Conservation (phyloP, 208 protist species). For the Acanthamoeba polyphaga region DNA sequence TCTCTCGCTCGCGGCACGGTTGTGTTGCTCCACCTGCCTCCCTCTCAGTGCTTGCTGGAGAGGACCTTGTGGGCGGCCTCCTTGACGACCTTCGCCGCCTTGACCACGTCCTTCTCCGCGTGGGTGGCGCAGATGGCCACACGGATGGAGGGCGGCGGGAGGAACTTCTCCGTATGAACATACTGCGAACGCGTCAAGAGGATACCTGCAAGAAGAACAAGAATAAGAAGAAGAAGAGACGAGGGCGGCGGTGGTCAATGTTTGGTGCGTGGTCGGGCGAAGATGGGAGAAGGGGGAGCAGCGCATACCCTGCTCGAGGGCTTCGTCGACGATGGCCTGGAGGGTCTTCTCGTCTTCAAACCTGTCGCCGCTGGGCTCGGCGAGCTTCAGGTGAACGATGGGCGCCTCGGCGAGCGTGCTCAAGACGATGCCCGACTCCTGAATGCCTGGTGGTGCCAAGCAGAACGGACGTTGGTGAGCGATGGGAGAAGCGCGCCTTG, state of each 20-base stretch:
- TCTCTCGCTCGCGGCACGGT: not conserved
- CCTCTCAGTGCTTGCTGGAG: not conserved
- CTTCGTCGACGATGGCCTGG: conserved; percentile 77
- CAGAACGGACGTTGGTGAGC: too few species aligned
- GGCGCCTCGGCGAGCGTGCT: not conserved
- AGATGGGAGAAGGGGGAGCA: not conserved
- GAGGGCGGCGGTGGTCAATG: not conserved
- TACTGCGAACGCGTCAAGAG: conserved; percentile 83
- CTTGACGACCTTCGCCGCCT: conserved; percentile 71
- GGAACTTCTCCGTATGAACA: conserved; percentile 71
- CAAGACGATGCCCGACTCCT: conserved; percentile 1
- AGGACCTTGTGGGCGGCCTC: conserved; percentile 74
- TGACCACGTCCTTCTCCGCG: conserved; percentile 52
- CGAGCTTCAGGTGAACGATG: conserved; percentile 28
- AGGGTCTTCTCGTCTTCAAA: conserved; percentile 77
- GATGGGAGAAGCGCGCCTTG: not conserved
- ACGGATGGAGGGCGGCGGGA: conserved; percentile 82
- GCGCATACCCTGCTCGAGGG: not conserved
- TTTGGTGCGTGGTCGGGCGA: too few species aligned
- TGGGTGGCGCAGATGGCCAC: conserved; percentile 64
- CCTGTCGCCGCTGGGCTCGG: conserved; percentile 18
- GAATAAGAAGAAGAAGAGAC: not conserved
- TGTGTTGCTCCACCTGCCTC: too few species aligned
- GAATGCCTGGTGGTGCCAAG: not conserved
- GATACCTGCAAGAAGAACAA: conserved; percentile 52